Conservation (phyloP, 768 basidiomycete species). For the Lentinula sp. region DNA sequence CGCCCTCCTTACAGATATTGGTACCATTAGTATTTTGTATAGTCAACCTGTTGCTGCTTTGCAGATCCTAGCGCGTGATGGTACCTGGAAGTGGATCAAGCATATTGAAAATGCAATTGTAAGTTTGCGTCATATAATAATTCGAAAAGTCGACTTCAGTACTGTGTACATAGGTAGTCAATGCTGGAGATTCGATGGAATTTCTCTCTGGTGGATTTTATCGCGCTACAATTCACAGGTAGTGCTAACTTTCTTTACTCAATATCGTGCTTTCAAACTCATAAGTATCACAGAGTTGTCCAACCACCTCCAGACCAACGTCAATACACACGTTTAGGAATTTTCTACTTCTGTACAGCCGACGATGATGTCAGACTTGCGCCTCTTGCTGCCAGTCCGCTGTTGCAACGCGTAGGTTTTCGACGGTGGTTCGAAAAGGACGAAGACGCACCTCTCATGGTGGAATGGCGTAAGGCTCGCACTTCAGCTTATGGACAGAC, state of each 20-base stretch:
- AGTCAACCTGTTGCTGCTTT: constrained; percentile 43
- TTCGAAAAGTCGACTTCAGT: neutral
- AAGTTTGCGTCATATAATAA: neutral
- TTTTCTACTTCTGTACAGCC: constrained; percentile 38
- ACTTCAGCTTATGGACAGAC: constrained; percentile 33
- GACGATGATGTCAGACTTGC: constrained; percentile 38
- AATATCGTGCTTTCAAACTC: neutral
- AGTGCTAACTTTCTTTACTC: neutral
- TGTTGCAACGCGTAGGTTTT: constrained; percentile 30
- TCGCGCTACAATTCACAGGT: constrained; percentile 8
- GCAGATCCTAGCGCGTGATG: constrained; percentile 35
- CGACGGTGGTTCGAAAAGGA: constrained; percentile 24
- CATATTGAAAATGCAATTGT: constrained; percentile 41
- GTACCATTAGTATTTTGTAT: constrained; percentile 39
- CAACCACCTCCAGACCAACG: constrained; percentile 45
- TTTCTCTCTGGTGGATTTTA: constrained; percentile 8
- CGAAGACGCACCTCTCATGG: constrained; percentile 32
- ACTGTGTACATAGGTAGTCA: constrained; percentile 26
- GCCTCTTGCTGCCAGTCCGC: constrained; percentile 35
- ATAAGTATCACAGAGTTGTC: constrained; percentile 22
- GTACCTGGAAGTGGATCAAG: constrained; percentile 38
- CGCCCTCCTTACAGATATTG: constrained; percentile 26
- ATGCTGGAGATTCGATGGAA: constrained; percentile 42
- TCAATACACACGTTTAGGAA: constrained; percentile 34
- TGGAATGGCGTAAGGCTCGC: constrained; percentile 32